phyloP scores from a whole-genome alignment of 2,329 filamentous ascomycete genomes.

The Chaetomiaceae sp. region DNA sequence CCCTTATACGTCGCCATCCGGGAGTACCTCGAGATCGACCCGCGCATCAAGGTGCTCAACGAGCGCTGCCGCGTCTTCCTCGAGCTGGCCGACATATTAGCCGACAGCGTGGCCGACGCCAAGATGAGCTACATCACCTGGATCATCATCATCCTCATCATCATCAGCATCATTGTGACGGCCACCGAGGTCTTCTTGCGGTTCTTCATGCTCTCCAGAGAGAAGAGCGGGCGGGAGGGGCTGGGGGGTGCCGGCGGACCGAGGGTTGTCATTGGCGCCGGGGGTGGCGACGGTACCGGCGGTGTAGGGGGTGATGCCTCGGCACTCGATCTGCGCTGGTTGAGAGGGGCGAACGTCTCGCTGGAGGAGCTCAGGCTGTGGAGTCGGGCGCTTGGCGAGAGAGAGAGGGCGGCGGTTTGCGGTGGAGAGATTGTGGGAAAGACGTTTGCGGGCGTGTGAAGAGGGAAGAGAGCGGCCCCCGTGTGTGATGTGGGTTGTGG shows the following conservation, averaged over 20 bases:
- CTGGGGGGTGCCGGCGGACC: too few relatives aligned
- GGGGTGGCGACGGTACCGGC: conserved; percentile 10
- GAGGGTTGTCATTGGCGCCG: conserved; percentile 19
- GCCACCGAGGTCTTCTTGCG: conserved; percentile 81
- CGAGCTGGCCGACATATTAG: conserved; percentile 90
- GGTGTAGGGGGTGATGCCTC: neutral
- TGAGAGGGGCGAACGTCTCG: conserved; percentile 23
- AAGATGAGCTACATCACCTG: conserved; percentile 97
- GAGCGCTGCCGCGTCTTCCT: conserved; percentile 95
- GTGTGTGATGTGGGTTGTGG: too few relatives aligned
- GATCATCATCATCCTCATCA: conserved; percentile 94
- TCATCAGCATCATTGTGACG: conserved; percentile 86
- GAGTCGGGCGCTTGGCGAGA: conserved; percentile 21
- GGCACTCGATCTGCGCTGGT: conserved; percentile 17
- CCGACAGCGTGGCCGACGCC: conserved; percentile 83
- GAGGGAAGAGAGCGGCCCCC: too few relatives aligned
- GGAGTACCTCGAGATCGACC: conserved; percentile 96
- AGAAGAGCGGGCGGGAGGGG: conserved; percentile 25
- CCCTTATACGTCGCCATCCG: conserved; percentile 91
- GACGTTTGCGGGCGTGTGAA: conserved; percentile 27
- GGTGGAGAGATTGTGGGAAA: conserved; percentile 25
- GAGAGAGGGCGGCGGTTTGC: conserved; percentile 26
- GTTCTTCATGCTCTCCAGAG: conserved; percentile 63
- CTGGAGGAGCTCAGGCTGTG: conserved; percentile 27
- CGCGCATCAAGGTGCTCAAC: conserved; percentile 92